Percentiles rank a stretch among this genome's conserved stretches.
Evolutionary conservation across 805 yeast species (phyloP).

Genomic region (Komagataella pseudopastoris): DNA sequence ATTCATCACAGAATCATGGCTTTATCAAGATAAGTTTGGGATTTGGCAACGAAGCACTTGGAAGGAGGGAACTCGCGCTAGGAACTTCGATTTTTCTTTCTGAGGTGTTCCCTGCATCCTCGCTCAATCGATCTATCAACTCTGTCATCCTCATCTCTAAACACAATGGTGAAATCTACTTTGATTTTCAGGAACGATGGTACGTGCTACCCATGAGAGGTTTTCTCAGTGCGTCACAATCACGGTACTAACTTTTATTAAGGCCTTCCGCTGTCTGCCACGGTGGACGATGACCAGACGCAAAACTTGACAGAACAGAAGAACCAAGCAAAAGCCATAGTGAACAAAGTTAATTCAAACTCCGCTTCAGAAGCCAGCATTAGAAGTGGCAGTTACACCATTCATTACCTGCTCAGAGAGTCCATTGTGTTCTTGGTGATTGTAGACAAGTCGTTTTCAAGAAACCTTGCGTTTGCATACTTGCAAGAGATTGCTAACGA

Average conservation of each 20-base stretch:
- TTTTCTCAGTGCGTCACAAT: not conserved
- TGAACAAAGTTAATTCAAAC: slow-evolving; percentile 61
- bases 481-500: slow-evolving; percentile 71
- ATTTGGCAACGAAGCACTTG: not conserved
- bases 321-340: slow-evolving; percentile 67
- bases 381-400: slow-evolving; percentile 60
- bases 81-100: not conserved
- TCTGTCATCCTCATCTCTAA: not conserved
- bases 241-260: not conserved
- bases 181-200: slow-evolving; percentile 54
- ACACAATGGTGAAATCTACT: slow-evolving; percentile 50
- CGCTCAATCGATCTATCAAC: not conserved
- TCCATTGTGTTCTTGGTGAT: slow-evolving; percentile 69
- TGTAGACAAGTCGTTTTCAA: slow-evolving; percentile 68
- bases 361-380: slow-evolving; percentile 79
- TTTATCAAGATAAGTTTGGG: not conserved
- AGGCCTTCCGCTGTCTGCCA: slow-evolving; percentile 85
- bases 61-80: not conserved
- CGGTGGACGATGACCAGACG: slow-evolving; percentile 69
- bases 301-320: slow-evolving; percentile 60
- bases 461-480: slow-evolving; percentile 82
- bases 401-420: slow-evolving; percentile 56
- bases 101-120: not conserved
- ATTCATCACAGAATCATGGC: not conserved
- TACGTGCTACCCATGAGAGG: slow-evolving; percentile 14